phyloP scores from a whole-genome alignment of 2,329 filamentous ascomycete genomes.

The Colletotrichum sp. region DNA sequence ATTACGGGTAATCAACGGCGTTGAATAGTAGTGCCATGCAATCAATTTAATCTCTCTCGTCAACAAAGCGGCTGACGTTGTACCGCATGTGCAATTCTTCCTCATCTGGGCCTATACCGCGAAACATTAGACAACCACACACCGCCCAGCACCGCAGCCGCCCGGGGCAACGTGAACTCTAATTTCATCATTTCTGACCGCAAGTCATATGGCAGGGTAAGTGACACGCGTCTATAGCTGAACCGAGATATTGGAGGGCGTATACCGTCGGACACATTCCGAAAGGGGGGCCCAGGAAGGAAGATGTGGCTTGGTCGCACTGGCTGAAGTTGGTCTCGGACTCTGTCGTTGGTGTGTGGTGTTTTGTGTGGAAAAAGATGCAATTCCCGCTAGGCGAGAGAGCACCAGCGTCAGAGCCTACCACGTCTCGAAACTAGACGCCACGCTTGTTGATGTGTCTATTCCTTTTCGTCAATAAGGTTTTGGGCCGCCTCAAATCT shows the following conservation, averaged over 20 bases:
- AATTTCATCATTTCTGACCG: neutral
- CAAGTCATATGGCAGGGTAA: neutral
- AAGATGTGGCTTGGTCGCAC: neutral
- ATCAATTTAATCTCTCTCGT: neutral
- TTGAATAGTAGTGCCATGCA: neutral
- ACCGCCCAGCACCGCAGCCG: neutral
- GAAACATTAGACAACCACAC: neutral
- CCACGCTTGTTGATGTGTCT: neutral
- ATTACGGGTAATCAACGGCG: neutral
- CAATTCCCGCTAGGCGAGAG: neutral
- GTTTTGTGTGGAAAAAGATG: neutral
- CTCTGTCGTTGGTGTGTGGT: neutral
- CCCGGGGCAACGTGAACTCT: neutral
- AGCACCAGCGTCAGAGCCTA: neutral
- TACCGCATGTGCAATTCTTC: neutral
- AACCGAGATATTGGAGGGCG: neutral
- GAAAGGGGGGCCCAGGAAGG: neutral
- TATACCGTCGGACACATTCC: neutral
- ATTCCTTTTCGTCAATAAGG: slow-evolving; percentile 1
- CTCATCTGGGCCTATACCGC: neutral
- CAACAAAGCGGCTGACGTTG: neutral
- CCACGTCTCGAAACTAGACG: neutral
- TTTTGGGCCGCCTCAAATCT: neutral
- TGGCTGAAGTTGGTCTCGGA: neutral
- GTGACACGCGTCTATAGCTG: neutral